Evolutionary conservation across 768 basidiomycete species (phyloP).

Genomic region (Mycena galopus): DNA sequence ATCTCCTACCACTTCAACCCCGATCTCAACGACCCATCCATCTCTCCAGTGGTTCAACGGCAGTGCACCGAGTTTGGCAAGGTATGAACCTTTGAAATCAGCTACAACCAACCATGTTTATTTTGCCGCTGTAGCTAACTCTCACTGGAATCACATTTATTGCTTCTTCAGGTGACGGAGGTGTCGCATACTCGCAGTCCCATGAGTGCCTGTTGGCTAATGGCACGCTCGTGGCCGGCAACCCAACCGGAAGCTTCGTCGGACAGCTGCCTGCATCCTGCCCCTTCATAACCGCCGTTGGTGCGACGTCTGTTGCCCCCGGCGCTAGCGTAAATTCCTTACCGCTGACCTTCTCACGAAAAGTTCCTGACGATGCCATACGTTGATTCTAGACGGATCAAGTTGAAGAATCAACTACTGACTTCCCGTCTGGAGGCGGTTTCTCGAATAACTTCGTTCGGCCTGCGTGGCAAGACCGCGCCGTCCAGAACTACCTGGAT

Average conservation of each 20-base stretch:
- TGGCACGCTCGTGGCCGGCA: slow-evolving; percentile 11
- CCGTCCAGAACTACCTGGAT: not conserved
- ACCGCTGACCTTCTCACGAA: not conserved
- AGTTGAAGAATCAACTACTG: not conserved
- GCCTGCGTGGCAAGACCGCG: not conserved
- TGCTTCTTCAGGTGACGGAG: slow-evolving; percentile 27
- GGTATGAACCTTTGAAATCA: slow-evolving; percentile 1
- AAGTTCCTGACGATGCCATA: slow-evolving; percentile 2
- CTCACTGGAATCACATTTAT: slow-evolving; percentile 25
- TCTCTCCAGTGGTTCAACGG: slow-evolving; percentile 25
- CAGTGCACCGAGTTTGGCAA: slow-evolving; percentile 27
- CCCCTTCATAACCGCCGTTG: slow-evolving; percentile 22
- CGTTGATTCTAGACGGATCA: slow-evolving; percentile 12
- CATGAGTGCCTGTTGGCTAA: slow-evolving; percentile 14
- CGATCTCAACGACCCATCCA: slow-evolving; percentile 25
- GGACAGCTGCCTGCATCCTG: slow-evolving; percentile 27
- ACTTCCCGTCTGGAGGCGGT: not conserved
- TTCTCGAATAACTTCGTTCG: not conserved
- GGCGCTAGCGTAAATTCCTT: slow-evolving; percentile 17
- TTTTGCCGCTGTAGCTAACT: not conserved
- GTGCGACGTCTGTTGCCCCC: slow-evolving; percentile 19
- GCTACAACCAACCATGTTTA: not conserved
- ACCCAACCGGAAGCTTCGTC: slow-evolving; percentile 25
- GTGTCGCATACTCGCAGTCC: slow-evolving; percentile 24
- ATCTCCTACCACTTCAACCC: slow-evolving; percentile 31